Conservation (phyloP, 176 grass and related monocot genomes). For the Oryza australiensis region DNA sequence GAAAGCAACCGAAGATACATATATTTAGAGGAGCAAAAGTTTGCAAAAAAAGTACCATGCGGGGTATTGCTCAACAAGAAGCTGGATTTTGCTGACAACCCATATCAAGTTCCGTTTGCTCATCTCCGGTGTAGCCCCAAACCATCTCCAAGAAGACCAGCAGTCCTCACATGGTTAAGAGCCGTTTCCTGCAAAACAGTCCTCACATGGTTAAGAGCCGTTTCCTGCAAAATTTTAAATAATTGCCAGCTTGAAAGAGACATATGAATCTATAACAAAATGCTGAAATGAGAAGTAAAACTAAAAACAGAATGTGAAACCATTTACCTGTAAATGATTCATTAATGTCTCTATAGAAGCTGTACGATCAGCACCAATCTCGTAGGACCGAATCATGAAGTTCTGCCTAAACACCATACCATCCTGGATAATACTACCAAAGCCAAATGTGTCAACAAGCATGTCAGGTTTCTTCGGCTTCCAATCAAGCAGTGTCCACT, state of each 20-base stretch:
- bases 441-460: not conserved
- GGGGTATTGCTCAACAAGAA: not conserved
- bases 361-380: not conserved
- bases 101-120: constrained; percentile 2
- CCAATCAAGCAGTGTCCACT: not conserved
- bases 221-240: not conserved
- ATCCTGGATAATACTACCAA: not conserved
- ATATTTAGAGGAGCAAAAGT: not conserved
- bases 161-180: not conserved
- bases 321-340: not conserved
- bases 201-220: not conserved
- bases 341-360: not conserved
- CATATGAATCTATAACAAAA: not conserved
- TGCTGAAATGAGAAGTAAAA: not conserved
- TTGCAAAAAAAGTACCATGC: not conserved
- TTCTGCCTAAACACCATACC: not conserved
- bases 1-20: not conserved
- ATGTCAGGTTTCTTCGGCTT: not conserved
- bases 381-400: not conserved
- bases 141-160: not conserved
- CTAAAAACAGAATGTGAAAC: not conserved
- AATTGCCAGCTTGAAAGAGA: not conserved
- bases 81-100: not conserved
- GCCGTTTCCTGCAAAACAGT: too few species aligned
- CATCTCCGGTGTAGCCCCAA: not conserved